Base-by-base conservation (phyloP, 805 yeast species). In the Priceomyces melissophilus region DNA sequence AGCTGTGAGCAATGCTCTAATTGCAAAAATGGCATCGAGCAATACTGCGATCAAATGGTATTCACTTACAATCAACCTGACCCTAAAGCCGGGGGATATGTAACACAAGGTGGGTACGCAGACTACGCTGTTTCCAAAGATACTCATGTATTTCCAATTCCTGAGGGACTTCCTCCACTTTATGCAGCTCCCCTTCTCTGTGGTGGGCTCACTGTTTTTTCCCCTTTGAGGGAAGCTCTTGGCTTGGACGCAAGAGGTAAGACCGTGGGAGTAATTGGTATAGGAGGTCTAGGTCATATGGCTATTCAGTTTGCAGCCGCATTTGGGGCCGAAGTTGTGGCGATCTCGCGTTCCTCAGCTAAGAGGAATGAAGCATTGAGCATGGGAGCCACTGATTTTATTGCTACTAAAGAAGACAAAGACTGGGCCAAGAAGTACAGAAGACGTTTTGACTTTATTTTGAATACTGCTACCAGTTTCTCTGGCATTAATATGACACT, bases 211-310 rank as follows among this genome's bases (percentile, higher is more conserved):
- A 77, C 81, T 7, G 78, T 72, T 15, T 76, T 64, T 50, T 71
- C 76, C 26, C 82, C 82, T 15, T 54, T 76, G 46, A 60, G 57
- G 32, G 60, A 76, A 60, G 76, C 71, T 38, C 71, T 54, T 20
- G 58, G 57, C 27, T 36, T 46, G 20, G 48, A 53, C 30, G 53
- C 47, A 29, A 46, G 30, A 13, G 57, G 56, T 3, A 31, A 39
- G 12, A 69, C 64, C 33, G 82, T 81, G 37, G 87, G 82, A 31
- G 61, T 81, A 40, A 72, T 76, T 41, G 86, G 86, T 42, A 69
- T 81, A 40, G 87, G 87, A 39, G 87, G 87, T 23, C 68, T 81
- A 39, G 87, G 87, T 35, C 82, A 79, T 63, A 68, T 79, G 67
- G 82, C 76, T 10, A 58, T 81, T 40, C 71, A 75, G 58, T 76